phyloP scores from a whole-genome alignment of 2,329 filamentous ascomycete species.

The Cytospora leucostoma region DNA sequence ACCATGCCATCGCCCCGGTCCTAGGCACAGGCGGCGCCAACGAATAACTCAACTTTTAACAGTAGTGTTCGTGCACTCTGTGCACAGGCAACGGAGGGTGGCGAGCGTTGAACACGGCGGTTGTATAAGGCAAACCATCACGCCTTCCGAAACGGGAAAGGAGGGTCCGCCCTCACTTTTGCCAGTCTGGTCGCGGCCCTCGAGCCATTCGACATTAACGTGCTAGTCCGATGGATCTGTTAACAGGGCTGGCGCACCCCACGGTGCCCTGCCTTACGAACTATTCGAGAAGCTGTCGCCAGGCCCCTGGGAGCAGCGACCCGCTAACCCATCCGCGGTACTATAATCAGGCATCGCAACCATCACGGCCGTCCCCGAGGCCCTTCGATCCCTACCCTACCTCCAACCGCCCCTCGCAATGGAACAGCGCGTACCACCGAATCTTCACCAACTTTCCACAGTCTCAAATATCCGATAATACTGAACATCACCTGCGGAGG shows the following conservation, averaged over 20 bases:
- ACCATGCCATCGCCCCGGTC: constrained; percentile 16
- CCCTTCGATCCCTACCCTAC: constrained; percentile 37
- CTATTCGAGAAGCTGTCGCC: constrained; percentile 18
- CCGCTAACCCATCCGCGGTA: constrained; percentile 18
- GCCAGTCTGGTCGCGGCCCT: constrained; percentile 9
- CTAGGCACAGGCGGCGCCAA: constrained; percentile 18
- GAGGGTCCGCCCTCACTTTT: not conserved
- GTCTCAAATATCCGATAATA: constrained; percentile 36
- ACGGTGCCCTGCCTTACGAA: constrained; percentile 13
- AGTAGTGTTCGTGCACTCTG: not conserved
- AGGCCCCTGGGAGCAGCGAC: constrained; percentile 2
- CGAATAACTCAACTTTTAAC: not conserved
- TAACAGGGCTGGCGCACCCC: constrained; percentile 25
- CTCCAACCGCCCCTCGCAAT: constrained; percentile 32
- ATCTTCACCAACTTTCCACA: constrained; percentile 21
- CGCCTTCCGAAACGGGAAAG: not conserved
- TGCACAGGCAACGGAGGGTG: not conserved
- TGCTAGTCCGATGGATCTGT: constrained; percentile 21
- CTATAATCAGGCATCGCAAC: constrained; percentile 13
- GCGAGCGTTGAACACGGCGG: not conserved
- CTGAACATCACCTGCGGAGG: constrained; percentile 79
- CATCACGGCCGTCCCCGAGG: constrained; percentile 21
- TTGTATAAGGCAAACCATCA: not conserved
- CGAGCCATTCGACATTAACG: not conserved
- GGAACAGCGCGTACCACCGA: constrained; percentile 22